Evolutionary conservation across 768 basidiomycete species (phyloP), one percentile per base, ranked within the genome.

Genomic region (Boletellus ananiceps): DNA sequence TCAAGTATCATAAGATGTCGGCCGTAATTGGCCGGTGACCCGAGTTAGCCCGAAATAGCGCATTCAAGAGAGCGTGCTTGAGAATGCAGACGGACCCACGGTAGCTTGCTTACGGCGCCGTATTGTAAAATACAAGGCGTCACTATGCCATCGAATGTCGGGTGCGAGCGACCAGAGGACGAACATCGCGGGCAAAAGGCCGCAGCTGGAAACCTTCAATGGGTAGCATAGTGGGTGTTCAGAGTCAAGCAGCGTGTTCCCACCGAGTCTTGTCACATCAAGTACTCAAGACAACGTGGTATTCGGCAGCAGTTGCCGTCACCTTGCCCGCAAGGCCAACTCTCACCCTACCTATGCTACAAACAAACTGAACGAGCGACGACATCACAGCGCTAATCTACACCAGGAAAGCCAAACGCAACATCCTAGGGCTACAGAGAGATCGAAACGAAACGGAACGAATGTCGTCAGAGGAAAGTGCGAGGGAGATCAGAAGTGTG

Each of bases 111-210:
- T 29, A 49, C 21, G 40, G 21, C 21, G 39, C 23, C 11, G 43
- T 49, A 46, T n/a, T 39, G 19, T 11, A 27, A 47, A 66, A 52
- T 60, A 65, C 54, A 63, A 67, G 27, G 57, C 14, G 41, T 58
- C 46, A 18, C 60, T 38, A 57, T 49, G 38, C 46, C 38, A 35
- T 40, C 31, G 16, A 25, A 18, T 2, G 29, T 37, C 33, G 27
- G 36, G 42, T n/a, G 31, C 11, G 44, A 41, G 43, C 2, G 33
- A 18, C 35, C n/a, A 0, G 27, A 43, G 40, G 38, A 51, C 38
- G 33, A 48, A 18, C 31, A 14, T 25, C 2, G 23, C 2, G 23
- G 4, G 23, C 23, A 25, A 25, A 25, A 25, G 23, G 23, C 18
- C 13, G 18, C 23, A 18, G 19, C 9, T 27, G 21, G 14, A 29